These are phyloP conservation scores for Heterobasidion irregulare DNA, from an alignment of 1,284 basidiomycete genomes.

Conservation along the genomic window DNA sequence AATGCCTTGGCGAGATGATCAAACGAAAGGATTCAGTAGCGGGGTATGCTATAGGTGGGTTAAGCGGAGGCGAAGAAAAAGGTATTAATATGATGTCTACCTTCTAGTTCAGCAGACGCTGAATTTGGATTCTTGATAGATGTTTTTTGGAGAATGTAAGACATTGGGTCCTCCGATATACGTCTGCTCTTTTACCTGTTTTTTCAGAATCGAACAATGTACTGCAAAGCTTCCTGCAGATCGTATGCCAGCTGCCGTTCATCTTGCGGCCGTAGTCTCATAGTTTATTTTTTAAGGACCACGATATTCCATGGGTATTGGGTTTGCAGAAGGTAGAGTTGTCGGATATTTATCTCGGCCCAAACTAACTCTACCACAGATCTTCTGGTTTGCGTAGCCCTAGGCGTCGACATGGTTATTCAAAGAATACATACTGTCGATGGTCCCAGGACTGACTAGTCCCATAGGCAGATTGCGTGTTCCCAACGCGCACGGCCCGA, in stretches of 20 bases:
- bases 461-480: constrained; percentile 76
- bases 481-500: constrained; percentile 79
- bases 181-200: constrained; percentile 10
- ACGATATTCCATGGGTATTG: constrained; percentile 83
- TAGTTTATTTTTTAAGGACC: constrained; percentile 41
- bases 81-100: constrained; percentile 30
- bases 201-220: constrained; percentile 68
- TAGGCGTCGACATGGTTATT: constrained; percentile 81
- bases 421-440: too few species aligned
- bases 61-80: constrained; percentile 85
- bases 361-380: constrained; percentile 32
- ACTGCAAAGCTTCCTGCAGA: constrained; percentile 65
- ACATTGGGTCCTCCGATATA: constrained; percentile 1
- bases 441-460: neutral
- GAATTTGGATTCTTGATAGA: constrained; percentile 30
- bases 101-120: neutral
- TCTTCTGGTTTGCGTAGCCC: constrained; percentile 76
- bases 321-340: constrained; percentile 71
- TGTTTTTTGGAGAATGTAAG: constrained; percentile 78
- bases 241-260: constrained; percentile 33
- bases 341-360: constrained; percentile 1
- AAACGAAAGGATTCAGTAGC: constrained; percentile 61
- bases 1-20: constrained; percentile 75
- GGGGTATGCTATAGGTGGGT: constrained; percentile 78
- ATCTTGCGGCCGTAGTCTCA: constrained; percentile 3